phyloP scores from a whole-genome alignment of 1,284 basidiomycete species.

The Heterobasidion parviporum region DNA sequence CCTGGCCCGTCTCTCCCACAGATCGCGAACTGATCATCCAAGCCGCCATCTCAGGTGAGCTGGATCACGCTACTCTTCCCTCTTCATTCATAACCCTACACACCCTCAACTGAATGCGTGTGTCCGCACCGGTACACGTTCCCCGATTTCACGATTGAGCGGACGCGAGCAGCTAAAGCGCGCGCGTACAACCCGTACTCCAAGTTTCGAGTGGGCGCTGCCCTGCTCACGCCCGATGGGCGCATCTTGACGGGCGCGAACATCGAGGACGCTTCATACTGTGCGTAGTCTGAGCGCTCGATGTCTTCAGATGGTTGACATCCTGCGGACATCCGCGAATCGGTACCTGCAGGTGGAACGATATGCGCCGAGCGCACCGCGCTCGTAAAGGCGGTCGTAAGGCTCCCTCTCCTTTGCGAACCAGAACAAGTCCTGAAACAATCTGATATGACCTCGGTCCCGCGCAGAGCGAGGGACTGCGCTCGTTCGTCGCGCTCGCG shows the following conservation, averaged over 20 bases:
- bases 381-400: conserved; percentile 76
- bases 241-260: conserved; percentile 77
- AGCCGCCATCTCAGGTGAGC: no score
- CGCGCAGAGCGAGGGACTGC: conserved; percentile 68
- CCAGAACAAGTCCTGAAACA: neutral
- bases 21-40: no score
- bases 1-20: no score
- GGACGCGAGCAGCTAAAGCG: conserved; percentile 35
- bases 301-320: neutral
- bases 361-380: conserved; percentile 91
- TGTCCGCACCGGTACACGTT: no score
- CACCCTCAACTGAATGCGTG: no score
- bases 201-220: conserved; percentile 85
- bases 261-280: conserved; percentile 88
- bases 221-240: conserved; percentile 64
- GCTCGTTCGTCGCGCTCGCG: conserved; percentile 62
- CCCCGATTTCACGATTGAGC: no score
- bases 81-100: no score
- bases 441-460: neutral
- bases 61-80: no score
- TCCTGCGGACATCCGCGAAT: neutral
- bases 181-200: conserved; percentile 71
- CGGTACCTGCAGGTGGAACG: conserved; percentile 42
- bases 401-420: conserved; percentile 21
- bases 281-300: conserved; percentile 27